Evolutionary conservation across 371 early-diverging fungal species (phyloP), one percentile per base, ranked within the genome.

Genomic region (Mortierella sp.): DNA sequence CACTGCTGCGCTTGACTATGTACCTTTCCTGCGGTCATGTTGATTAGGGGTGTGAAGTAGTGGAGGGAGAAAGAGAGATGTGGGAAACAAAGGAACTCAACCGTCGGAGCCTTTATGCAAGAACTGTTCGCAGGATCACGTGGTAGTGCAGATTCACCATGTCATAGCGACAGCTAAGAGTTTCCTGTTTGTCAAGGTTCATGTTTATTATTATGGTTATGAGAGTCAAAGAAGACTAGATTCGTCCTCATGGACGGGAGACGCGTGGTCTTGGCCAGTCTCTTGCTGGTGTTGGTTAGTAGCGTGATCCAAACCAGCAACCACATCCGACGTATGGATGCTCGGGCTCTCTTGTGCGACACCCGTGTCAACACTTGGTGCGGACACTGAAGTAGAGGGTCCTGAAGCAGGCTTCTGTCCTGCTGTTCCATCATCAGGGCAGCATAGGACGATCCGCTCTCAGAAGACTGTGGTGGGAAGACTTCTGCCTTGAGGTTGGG

Each of bases 401-500:
- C 11, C 50, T 0, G 31, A 50, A 28, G 19, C 38, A 7, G 76
- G 63, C 70, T 72, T 45, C 52, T 48, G 73, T 34, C 38, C 65
- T 28, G 68, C 55, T 9, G 48, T 14, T 48, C 85, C 85, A 84
- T 84, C 85, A 84, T 84, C 75, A 84, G 26, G 0, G 85, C 85
- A 19, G 85, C 85, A 48, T 84, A 84, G 0, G 85, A 81, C 14
- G 85, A 81, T 31, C 85, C 81, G 26, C 81, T 72, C 24, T 84
- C 85, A 2, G 84, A 54, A 14, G 76, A 58, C n/a, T 80, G 84
- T 0, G 80, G 38, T 14, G 91, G 89, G 78, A 93, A 93, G 71
- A 95, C 83, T 78, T 95, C 95, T 0, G 89, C 76, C 78, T 90
- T 88, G 45, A 95, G 89, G 14, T 88, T 88, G 34, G 95, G 95